These are phyloP conservation scores for Jatropha podagrica DNA, from an alignment of 441 rosid species.

Conservation along the genomic window DNA sequence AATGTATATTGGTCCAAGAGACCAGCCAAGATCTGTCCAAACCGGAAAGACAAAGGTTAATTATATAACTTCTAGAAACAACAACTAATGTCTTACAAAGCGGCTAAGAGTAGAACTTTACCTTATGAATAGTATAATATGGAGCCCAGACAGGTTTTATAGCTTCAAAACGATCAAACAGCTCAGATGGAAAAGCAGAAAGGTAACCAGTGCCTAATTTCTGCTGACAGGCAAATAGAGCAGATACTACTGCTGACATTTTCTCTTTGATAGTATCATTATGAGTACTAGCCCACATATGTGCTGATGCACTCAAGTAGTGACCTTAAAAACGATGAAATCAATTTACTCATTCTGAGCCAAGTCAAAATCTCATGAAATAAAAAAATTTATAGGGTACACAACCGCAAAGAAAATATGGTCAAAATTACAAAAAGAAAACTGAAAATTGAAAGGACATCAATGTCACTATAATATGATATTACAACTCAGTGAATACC, in stretches of 20 bases:
- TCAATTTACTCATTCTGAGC: background rate
- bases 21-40: constrained; percentile 54
- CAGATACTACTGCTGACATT: constrained; percentile 74
- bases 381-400: background rate
- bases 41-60: constrained; percentile 14
- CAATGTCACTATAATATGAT: background rate
- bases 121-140: constrained; percentile 97
- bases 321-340: constrained; percentile 60
- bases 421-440: background rate
- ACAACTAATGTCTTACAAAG: background rate
- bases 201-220: constrained; percentile 79
- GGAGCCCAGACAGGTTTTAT: constrained; percentile 94
- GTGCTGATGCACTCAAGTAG: constrained; percentile 89
- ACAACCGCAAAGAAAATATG: no score
- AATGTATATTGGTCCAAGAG: constrained; percentile 51
- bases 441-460: background rate
- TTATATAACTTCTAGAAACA: background rate
- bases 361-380: background rate
- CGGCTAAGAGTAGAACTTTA: constrained; percentile 17
- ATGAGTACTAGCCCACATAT: constrained; percentile 97
- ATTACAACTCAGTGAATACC: background rate
- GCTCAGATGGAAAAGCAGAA: constrained; percentile 85
- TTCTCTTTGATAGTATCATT: constrained; percentile 56
- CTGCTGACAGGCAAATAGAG: constrained; percentile 69
- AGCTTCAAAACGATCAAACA: constrained; percentile 85